Evolutionary conservation across 805 yeast genomes (phyloP).

Genomic region (Candida adriatica): DNA sequence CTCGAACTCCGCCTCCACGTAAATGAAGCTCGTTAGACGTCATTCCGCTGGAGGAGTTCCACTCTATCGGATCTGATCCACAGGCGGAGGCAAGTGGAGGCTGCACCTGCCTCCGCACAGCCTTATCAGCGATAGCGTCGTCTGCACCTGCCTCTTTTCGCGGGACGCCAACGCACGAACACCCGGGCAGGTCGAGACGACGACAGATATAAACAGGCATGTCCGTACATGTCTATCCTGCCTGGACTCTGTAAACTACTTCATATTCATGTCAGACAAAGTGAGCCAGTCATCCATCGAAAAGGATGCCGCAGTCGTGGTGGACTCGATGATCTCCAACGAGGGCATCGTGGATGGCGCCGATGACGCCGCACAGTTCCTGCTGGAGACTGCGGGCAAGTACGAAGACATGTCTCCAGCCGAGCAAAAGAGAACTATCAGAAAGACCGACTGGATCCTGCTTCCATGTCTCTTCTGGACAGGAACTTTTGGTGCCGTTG

Average conservation of each 20-base stretch:
- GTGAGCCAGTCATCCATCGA: no score
- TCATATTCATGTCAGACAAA: no score
- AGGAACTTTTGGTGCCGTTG: constrained; percentile 34
- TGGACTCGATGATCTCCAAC: constrained; percentile 8
- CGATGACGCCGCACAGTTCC: constrained; percentile 24
- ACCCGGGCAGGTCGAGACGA: neutral
- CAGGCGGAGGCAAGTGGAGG: no score
- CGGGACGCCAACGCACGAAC: neutral
- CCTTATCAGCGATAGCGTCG: no score
- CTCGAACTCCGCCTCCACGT: no score
- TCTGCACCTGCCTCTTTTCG: constrained; percentile 2
- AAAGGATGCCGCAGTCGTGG: constrained; percentile 5
- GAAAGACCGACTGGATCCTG: constrained; percentile 32
- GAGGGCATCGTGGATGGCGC: constrained; percentile 6
- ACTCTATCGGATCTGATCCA: no score
- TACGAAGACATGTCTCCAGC: constrained; percentile 21
- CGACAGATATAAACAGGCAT: no score
- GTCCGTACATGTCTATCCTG: no score
- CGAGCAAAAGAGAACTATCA: constrained; percentile 27
- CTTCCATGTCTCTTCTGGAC: constrained; percentile 31
- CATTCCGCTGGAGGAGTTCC: no score
- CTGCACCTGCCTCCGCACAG: no score
- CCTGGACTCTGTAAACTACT: no score
- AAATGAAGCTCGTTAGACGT: no score
- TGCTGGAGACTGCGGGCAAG: constrained; percentile 19